These are phyloP conservation scores for Candida xiaguanensis DNA, from an alignment of 805 yeast species.

Conservation along the genomic window DNA sequence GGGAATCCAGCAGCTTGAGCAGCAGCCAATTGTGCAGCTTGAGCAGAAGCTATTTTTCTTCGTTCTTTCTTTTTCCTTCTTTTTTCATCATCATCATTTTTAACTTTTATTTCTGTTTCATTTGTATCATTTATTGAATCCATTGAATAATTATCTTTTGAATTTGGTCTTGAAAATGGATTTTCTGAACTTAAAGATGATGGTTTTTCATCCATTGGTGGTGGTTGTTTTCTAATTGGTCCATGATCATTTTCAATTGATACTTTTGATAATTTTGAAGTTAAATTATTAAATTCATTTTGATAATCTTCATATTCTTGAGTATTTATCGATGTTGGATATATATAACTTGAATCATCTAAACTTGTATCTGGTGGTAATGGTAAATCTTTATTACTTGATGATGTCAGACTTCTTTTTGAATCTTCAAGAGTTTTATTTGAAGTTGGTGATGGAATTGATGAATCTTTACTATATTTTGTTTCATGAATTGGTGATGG, in stretches of 20 bases:
- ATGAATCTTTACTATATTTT: constrained; percentile 1
- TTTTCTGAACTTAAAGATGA: background rate
- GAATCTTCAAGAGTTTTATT: background rate
- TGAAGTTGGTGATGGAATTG: background rate
- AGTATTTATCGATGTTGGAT: constrained; percentile 5
- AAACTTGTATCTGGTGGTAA: background rate
- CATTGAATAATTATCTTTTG: background rate
- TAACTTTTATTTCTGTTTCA: background rate
- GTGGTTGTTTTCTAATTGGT: constrained; percentile 15
- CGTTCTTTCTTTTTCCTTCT: constrained; percentile 35
- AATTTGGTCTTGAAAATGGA: constrained; percentile 1
- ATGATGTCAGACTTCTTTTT: background rate
- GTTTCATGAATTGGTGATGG: constrained; percentile 11
- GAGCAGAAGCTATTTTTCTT: constrained; percentile 19
- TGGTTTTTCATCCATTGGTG: background rate
- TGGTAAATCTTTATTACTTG: constrained; percentile 3
- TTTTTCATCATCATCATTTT: constrained; percentile 11
- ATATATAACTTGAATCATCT: constrained; percentile 10
- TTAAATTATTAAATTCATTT: background rate
- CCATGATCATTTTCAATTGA: constrained; percentile 1
- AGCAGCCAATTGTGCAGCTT: constrained; percentile 12
- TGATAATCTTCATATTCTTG: background rate
- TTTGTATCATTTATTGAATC: background rate
- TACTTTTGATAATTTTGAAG: constrained; percentile 4
- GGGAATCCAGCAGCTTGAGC: constrained; percentile 13